Conservation (phyloP, 768 basidiomycete genomes). For the Trametes elegans region DNA sequence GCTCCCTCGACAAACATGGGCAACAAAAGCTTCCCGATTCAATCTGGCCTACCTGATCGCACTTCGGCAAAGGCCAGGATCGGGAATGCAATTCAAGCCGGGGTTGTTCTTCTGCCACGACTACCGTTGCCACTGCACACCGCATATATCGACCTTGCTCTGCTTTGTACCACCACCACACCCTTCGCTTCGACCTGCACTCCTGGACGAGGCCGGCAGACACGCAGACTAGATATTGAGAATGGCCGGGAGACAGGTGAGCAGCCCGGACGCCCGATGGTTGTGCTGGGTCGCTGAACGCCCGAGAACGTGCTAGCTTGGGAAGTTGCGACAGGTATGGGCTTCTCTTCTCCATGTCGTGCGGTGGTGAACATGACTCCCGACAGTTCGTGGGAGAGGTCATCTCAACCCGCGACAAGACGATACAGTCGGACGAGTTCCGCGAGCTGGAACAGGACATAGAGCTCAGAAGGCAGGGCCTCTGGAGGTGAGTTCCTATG, state of each 20-base stretch:
- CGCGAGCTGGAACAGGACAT: constrained; percentile 81
- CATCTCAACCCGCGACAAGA: constrained; percentile 82
- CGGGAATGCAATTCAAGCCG: not conserved
- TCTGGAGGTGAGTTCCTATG: constrained; percentile 56
- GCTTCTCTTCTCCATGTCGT: constrained; percentile 6
- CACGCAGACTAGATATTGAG: not conserved
- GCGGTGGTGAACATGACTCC: constrained; percentile 3
- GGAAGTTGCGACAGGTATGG: constrained; percentile 73
- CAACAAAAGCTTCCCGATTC: constrained; percentile 20
- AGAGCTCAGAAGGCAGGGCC: constrained; percentile 72
- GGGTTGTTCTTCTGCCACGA: constrained; percentile 15
- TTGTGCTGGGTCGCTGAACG: not conserved
- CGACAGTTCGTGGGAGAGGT: constrained; percentile 90
- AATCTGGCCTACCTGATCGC: constrained; percentile 20
- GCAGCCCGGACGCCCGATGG: constrained; percentile 12
- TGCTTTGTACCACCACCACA: not conserved
- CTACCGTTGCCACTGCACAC: constrained; percentile 14
- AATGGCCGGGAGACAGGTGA: constrained; percentile 70
- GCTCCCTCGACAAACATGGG: not conserved
- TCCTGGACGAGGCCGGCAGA: not conserved
- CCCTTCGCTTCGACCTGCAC: too few species aligned
- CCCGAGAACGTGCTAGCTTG: constrained; percentile 47
- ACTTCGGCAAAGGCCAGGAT: constrained; percentile 7
- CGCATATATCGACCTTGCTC: not conserved
- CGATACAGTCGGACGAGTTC: constrained; percentile 74